Percentiles rank a stretch among this genome's conserved stretches.
These are phyloP conservation scores for Ophiocordyceps camponoti-leonardi DNA, from an alignment of 2,329 filamentous ascomycete species.

Conservation along the genomic window DNA sequence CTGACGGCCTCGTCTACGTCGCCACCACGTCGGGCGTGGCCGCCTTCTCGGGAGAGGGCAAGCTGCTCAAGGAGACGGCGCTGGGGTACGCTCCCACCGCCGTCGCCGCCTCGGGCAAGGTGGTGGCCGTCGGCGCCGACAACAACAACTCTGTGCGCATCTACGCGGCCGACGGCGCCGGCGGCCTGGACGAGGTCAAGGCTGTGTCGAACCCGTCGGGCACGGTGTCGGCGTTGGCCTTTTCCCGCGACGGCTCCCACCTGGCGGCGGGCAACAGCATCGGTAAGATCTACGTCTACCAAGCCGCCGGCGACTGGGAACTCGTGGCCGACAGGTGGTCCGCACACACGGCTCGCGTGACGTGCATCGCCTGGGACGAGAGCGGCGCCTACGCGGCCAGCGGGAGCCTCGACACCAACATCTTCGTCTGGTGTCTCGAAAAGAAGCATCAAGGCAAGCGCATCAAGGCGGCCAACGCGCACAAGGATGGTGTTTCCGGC, in stretches of 20 bases:
- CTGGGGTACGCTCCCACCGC: slow-evolving; percentile 50
- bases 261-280: slow-evolving; percentile 70
- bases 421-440: slow-evolving; percentile 78
- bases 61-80: slow-evolving; percentile 39
- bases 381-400: slow-evolving; percentile 65
- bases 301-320: slow-evolving; percentile 39
- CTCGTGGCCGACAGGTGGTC: slow-evolving; percentile 62
- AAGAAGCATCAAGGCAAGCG: slow-evolving; percentile 67
- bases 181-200: slow-evolving; percentile 34
- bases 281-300: slow-evolving; percentile 77
- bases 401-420: slow-evolving; percentile 76
- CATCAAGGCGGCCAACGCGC: slow-evolving; percentile 70
- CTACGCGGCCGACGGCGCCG: slow-evolving; percentile 39
- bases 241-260: slow-evolving; percentile 59
- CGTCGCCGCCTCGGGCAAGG: slow-evolving; percentile 49
- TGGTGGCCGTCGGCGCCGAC: slow-evolving; percentile 61
- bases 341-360: slow-evolving; percentile 40
- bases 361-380: slow-evolving; percentile 55
- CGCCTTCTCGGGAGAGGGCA: slow-evolving; percentile 36
- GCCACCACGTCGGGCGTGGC: slow-evolving; percentile 34
- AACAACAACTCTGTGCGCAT: slow-evolving; percentile 60
- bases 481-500: slow-evolving; percentile 89
- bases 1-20: slow-evolving; percentile 34
- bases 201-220: slow-evolving; percentile 53
- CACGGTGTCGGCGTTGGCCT: slow-evolving; percentile 63